Evolutionary conservation across 495 filamentous ascomycete genomes (phyloP).

Genomic region (Filosporella fistucella): DNA sequence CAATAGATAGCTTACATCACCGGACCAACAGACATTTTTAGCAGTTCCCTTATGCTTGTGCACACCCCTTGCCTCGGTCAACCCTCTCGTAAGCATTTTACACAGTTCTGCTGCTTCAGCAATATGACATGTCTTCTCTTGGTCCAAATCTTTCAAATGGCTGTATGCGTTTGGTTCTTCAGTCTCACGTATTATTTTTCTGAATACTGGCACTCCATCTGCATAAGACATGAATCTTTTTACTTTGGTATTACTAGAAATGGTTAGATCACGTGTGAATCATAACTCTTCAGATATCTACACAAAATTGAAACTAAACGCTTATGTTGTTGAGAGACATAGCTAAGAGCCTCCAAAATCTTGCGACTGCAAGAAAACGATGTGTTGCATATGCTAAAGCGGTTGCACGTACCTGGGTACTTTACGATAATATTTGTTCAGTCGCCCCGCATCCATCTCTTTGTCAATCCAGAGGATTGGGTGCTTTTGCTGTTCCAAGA

Average conservation of each 20-base stretch:
- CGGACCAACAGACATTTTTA: constrained; percentile 9
- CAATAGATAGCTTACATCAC: constrained; percentile 13
- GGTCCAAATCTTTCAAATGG: constrained; percentile 42
- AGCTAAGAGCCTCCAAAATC: too few relatives aligned
- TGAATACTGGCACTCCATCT: constrained; percentile 42
- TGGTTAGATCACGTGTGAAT: constrained; percentile 18
- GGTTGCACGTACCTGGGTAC: constrained; percentile 57
- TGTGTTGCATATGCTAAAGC: too few relatives aligned
- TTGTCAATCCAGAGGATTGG: constrained; percentile 52
- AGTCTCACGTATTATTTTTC: constrained; percentile 39
- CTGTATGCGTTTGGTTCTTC: constrained; percentile 46
- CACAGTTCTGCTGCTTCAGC: constrained; percentile 50
- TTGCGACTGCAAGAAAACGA: too few relatives aligned
- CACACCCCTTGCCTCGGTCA: constrained; percentile 31
- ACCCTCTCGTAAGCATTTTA: constrained; percentile 42
- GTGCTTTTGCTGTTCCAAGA: constrained; percentile 45
- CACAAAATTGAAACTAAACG: too few relatives aligned
- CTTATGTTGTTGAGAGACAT: too few relatives aligned
- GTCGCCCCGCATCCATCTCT: constrained; percentile 44
- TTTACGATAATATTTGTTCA: constrained; percentile 50
- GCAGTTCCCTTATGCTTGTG: constrained; percentile 3
- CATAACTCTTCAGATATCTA: too few relatives aligned
- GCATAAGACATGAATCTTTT: constrained; percentile 47
- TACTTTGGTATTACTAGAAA: constrained; percentile 43
- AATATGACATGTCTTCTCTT: constrained; percentile 48